Conservation (phyloP, 176 grass and related monocot genomes). For the Urochloa ruziziensis region DNA sequence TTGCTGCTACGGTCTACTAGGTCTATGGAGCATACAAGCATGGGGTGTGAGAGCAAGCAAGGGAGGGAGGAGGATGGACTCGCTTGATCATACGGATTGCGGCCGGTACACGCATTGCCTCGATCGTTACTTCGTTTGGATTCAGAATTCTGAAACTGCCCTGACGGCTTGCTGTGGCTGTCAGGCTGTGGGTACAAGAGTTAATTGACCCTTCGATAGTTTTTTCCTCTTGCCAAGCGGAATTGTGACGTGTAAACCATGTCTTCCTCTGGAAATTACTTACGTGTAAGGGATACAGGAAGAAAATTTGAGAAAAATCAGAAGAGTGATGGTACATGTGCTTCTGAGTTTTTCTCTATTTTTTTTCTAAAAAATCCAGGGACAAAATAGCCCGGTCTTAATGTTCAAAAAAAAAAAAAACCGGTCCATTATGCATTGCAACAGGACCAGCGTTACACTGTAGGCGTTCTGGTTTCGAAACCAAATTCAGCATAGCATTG, state of each 20-base stretch:
- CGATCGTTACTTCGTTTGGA: conserved; percentile 4
- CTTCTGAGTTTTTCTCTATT: not conserved
- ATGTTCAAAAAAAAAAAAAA: too few relatives aligned
- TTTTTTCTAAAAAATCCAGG: not conserved
- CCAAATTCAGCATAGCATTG: not conserved
- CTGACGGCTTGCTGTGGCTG: not conserved
- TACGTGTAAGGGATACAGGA: not conserved
- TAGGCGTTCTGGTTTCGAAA: not conserved
- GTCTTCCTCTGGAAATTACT: not conserved
- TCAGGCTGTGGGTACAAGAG: not conserved
- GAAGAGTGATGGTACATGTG: not conserved
- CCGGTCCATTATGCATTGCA: not conserved
- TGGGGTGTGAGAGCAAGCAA: too few relatives aligned
- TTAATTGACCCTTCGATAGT: not conserved
- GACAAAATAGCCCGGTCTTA: not conserved
- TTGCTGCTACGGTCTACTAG: too few relatives aligned
- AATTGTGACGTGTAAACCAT: too few relatives aligned
- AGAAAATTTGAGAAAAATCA: not conserved
- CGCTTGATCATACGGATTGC: conserved; percentile 31
- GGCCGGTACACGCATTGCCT: conserved; percentile 20
- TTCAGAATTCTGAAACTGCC: not conserved
- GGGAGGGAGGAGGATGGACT: too few relatives aligned
- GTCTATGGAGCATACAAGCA: too few relatives aligned
- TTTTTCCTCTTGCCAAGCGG: too few relatives aligned
- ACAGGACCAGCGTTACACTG: not conserved